Evolutionary conservation across 2,329 filamentous ascomycete species (phyloP).

Genomic region (Zalaria obscura): DNA sequence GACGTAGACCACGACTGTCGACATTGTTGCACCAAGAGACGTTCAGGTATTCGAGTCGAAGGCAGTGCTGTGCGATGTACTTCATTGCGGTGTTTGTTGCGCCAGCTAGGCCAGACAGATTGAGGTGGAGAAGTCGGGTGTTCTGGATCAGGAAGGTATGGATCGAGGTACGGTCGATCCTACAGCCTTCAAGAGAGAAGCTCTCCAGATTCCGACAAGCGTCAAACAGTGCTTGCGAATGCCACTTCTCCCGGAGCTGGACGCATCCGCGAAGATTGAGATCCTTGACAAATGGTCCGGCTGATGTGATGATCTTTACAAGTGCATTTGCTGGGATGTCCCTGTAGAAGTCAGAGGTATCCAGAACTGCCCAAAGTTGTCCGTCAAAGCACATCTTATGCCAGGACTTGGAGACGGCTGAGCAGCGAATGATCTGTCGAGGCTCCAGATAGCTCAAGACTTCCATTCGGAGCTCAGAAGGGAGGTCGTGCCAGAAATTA

Average conservation of each 20-base stretch:
- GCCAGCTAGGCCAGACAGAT: constrained; percentile 66
- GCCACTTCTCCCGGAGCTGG: constrained; percentile 72
- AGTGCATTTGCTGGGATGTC: constrained; percentile 75
- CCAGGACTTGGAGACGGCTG: constrained; percentile 65
- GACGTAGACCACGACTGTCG: constrained; percentile 59
- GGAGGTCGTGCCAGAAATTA: constrained; percentile 70
- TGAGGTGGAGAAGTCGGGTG: constrained; percentile 64
- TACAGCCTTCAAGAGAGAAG: constrained; percentile 78
- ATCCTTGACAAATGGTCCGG: constrained; percentile 80
- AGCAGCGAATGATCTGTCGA: constrained; percentile 66
- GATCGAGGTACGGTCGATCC: constrained; percentile 65
- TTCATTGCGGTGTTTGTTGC: constrained; percentile 77
- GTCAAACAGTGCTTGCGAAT: constrained; percentile 61
- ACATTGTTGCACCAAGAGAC: constrained; percentile 88
- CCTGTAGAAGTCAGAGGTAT: constrained; percentile 68
- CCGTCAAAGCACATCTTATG: constrained; percentile 82
- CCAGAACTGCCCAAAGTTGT: constrained; percentile 77
- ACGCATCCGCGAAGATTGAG: constrained; percentile 85
- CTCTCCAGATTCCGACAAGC: constrained; percentile 78
- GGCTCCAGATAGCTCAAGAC: constrained; percentile 65
- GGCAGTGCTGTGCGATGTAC: constrained; percentile 69
- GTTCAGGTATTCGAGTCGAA: constrained; percentile 73
- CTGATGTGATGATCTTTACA: constrained; percentile 68
- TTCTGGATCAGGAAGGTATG: constrained; percentile 72
- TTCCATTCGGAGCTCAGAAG: constrained; percentile 65